Evolutionary conservation across 2,329 filamentous ascomycete species (phyloP).

Genomic region (Fusarium circinatum): DNA sequence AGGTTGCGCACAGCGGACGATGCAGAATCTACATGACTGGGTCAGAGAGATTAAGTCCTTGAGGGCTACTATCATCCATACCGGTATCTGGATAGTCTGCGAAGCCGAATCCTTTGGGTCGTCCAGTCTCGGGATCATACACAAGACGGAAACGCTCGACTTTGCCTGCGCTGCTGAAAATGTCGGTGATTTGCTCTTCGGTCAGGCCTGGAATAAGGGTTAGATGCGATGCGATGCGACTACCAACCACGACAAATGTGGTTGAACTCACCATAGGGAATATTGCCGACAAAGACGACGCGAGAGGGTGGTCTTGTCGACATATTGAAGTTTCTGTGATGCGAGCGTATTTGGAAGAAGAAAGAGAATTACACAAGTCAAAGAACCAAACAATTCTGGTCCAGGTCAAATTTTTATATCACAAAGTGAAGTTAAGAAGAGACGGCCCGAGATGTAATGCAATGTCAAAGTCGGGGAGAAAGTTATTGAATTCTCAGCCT

Average conservation of each 20-base stretch:
- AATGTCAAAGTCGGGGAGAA: constrained; percentile 21
- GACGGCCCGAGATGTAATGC: constrained; percentile 4
- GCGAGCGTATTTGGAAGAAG: neutral
- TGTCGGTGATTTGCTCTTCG: constrained; percentile 95
- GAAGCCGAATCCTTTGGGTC: constrained; percentile 96
- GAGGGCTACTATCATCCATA: constrained; percentile 46
- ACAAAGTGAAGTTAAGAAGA: neutral
- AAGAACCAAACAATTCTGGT: neutral
- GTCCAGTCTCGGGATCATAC: constrained; percentile 93
- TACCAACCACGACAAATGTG: neutral
- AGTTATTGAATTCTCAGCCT: constrained; percentile 40
- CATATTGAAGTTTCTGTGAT: constrained; percentile 55
- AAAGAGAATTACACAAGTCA: neutral
- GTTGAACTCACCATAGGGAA: constrained; percentile 74
- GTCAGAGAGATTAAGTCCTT: constrained; percentile 26
- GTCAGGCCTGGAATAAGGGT: constrained; percentile 75
- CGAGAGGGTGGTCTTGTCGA: constrained; percentile 79
- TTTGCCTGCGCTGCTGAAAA: constrained; percentile 89
- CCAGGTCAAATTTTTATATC: neutral
- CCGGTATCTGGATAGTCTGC: constrained; percentile 95
- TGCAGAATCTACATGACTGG: constrained; percentile 69
- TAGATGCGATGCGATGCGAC: constrained; percentile 28
- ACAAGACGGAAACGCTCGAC: constrained; percentile 93
- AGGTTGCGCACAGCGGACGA: constrained; percentile 94
- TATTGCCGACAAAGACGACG: constrained; percentile 87